These are phyloP conservation scores for Yamadazyma scolyti DNA, from an alignment of 805 yeast genomes.

Conservation along the genomic window DNA sequence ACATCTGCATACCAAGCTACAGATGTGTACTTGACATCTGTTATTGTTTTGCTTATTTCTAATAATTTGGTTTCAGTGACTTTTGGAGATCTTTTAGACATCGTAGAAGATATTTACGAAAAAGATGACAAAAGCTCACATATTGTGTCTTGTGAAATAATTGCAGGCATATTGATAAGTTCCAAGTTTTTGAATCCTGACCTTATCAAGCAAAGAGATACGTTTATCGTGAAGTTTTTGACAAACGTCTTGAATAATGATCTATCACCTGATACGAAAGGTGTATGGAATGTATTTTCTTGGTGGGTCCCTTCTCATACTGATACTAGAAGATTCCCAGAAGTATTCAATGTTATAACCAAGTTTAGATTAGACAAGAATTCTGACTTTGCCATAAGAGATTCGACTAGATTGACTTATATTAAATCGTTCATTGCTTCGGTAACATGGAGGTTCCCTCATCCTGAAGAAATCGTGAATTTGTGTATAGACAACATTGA, in stretches of 20 bases:
- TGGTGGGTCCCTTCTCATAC: constrained; percentile 71
- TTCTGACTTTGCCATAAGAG: constrained; percentile 61
- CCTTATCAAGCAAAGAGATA: constrained; percentile 38
- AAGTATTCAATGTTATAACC: constrained; percentile 42
- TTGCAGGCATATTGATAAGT: constrained; percentile 58
- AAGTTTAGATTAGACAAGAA: constrained; percentile 44
- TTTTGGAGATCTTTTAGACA: constrained; percentile 49
- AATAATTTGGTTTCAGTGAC: constrained; percentile 42
- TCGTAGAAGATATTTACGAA: constrained; percentile 50
- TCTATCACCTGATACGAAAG: constrained; percentile 67
- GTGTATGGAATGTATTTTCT: constrained; percentile 71
- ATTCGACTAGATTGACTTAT: constrained; percentile 58
- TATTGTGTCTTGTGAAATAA: constrained; percentile 67
- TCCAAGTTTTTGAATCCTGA: constrained; percentile 39
- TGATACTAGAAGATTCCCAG: constrained; percentile 65
- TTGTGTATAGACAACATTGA: constrained; percentile 47
- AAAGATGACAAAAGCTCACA: constrained; percentile 73
- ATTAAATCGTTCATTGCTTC: constrained; percentile 47
- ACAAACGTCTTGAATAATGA: constrained; percentile 47
- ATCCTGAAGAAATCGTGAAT: constrained; percentile 40
- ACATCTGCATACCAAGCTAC: constrained; percentile 63
- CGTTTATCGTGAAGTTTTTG: constrained; percentile 43
- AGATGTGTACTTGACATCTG: constrained; percentile 55
- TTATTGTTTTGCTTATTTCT: constrained; percentile 47
- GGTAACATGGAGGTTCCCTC: constrained; percentile 53